A percentile compares a stretch with the other conserved stretches of the same genome.
phyloP scores from a whole-genome alignment of 2,329 filamentous ascomycete species.

The Calonectria fujianensis region DNA sequence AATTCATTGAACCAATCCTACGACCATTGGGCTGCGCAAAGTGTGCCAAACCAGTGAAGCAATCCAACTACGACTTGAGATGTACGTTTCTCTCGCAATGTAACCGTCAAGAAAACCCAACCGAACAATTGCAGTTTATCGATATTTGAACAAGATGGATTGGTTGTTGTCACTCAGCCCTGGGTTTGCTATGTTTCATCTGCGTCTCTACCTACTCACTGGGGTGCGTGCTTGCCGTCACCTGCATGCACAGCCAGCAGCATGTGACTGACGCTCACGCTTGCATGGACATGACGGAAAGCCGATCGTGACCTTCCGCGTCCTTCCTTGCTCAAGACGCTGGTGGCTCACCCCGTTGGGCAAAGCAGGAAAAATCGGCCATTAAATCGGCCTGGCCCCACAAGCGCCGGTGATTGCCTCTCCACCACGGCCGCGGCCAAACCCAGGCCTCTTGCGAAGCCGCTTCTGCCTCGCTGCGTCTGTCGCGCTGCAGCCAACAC shows the following conservation, averaged over 20 bases:
- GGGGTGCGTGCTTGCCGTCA: not conserved
- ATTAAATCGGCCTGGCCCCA: constrained; percentile 14
- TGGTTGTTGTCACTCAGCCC: not conserved
- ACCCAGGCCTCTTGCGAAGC: not conserved
- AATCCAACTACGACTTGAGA: not conserved
- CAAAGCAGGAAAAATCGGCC: constrained; percentile 2
- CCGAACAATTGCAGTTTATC: not conserved
- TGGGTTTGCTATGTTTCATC: not conserved
- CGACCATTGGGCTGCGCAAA: not conserved
- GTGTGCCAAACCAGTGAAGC: not conserved
- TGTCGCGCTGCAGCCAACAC: constrained; percentile 7
- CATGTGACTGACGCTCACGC: not conserved
- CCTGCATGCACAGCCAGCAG: not conserved
- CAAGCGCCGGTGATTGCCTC: constrained; percentile 2
- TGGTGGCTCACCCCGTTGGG: not conserved
- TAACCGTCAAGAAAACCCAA: not conserved
- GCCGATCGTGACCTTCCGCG: not conserved
- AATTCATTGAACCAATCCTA: not conserved
- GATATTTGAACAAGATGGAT: not conserved
- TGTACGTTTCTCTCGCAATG: not conserved
- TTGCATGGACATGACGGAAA: not conserved
- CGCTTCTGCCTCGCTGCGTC: not conserved
- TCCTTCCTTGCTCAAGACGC: not conserved
- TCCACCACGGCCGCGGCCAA: constrained; percentile 16
- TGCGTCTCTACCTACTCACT: not conserved